These are phyloP conservation scores for Kalanchoe fedtschenkoi DNA, from an alignment of 164 flowering plant species.

Conservation along the genomic window DNA sequence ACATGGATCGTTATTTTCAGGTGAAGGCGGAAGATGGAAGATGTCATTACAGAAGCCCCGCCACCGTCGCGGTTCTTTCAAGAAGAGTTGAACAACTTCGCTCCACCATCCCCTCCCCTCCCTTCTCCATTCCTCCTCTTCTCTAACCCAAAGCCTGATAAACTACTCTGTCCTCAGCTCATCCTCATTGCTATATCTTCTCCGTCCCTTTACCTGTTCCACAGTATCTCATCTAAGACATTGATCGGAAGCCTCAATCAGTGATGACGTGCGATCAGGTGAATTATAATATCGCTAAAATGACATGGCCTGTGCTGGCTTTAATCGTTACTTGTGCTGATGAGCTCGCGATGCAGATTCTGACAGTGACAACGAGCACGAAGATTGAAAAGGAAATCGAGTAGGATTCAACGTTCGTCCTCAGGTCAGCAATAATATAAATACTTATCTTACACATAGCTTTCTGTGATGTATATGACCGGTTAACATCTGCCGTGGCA, in stretches of 20 bases:
- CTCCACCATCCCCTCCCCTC: conserved; percentile 41
- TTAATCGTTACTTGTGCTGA: not conserved
- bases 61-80: conserved; percentile 64
- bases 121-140: conserved; percentile 54
- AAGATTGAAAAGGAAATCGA: not conserved
- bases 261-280: too few relatives aligned
- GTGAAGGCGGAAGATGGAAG: conserved; percentile 36
- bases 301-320: not conserved
- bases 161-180: conserved; percentile 40
- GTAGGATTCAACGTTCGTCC: not conserved
- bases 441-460: not conserved
- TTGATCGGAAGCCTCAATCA: conserved; percentile 53
- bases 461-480: not conserved
- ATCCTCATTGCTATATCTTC: conserved; percentile 60
- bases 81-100: conserved; percentile 74
- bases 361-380: not conserved
- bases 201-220: conserved; percentile 45
- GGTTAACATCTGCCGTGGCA: not conserved
- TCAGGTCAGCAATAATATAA: not conserved
- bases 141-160: conserved; percentile 22
- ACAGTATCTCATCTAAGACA: conserved; percentile 44
- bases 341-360: not conserved
- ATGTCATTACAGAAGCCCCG: conserved; percentile 54
- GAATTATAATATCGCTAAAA: not conserved
- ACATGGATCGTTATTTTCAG: not conserved